phyloP scores from a whole-genome alignment of 1,284 basidiomycete species.

The Ustilago loliicola region DNA sequence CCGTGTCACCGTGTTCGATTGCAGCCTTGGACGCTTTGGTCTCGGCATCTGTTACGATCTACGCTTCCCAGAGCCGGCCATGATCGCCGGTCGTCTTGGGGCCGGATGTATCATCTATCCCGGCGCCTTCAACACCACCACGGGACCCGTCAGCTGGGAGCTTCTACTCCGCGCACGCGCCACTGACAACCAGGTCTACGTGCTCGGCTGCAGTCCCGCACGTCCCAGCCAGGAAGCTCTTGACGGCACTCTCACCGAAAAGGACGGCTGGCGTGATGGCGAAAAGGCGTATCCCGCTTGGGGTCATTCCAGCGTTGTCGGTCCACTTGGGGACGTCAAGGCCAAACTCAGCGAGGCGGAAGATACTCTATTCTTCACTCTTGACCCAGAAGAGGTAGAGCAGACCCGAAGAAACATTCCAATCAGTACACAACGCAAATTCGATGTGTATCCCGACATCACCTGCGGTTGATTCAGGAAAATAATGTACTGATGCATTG shows the following conservation, averaged over 20 bases:
- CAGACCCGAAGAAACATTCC: slow-evolving; percentile 60
- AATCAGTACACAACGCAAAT: slow-evolving; percentile 61
- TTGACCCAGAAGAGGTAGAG: slow-evolving; percentile 58
- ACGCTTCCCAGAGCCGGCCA: slow-evolving; percentile 94
- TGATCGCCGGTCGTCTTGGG: slow-evolving; percentile 88
- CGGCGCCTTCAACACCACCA: slow-evolving; percentile 76
- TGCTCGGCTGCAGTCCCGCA: slow-evolving; percentile 95
- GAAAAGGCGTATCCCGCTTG: slow-evolving; percentile 67
- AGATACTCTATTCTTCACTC: slow-evolving; percentile 76
- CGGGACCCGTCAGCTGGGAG: slow-evolving; percentile 97
- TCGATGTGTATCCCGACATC: slow-evolving; percentile 58
- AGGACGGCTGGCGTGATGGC: slow-evolving; percentile 45
- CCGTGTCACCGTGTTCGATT: slow-evolving; percentile 85
- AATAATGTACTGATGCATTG: background rate
- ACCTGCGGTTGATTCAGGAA: background rate
- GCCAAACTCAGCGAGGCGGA: slow-evolving; percentile 84
- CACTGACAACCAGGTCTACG: slow-evolving; percentile 94
- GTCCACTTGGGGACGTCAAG: slow-evolving; percentile 80
- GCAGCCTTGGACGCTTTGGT: slow-evolving; percentile 91
- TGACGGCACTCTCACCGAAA: slow-evolving; percentile 28
- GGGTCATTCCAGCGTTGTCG: slow-evolving; percentile 65
- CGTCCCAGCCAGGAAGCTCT: slow-evolving; percentile 77
- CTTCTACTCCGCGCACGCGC: slow-evolving; percentile 88
- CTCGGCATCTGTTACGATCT: slow-evolving; percentile 84
- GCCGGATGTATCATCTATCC: slow-evolving; percentile 88